These are phyloP conservation scores for Incumbomyces delicatus DNA, from an alignment of 2,329 filamentous ascomycete species.

Conservation along the genomic window DNA sequence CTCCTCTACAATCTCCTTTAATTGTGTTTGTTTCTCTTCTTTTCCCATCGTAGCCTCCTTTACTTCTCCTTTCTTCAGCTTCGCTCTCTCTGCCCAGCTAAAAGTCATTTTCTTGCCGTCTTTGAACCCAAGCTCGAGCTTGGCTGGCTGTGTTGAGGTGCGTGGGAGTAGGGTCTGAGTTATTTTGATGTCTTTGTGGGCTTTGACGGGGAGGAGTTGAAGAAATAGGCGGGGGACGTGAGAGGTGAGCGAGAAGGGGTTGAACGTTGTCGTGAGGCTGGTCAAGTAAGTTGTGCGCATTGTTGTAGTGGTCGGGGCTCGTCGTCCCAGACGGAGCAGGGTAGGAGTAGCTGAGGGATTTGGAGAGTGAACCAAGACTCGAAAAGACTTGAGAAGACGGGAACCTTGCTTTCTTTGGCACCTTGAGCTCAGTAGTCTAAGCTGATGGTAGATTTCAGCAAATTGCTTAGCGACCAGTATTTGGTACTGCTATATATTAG, in stretches of 20 bases:
- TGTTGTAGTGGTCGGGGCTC: background rate
- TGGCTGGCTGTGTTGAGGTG: slow-evolving; percentile 50
- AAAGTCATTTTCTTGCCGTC: slow-evolving; percentile 86
- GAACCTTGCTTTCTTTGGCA: background rate
- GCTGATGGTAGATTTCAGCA: no score
- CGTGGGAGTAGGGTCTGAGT: slow-evolving; percentile 66
- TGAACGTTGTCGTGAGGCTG: slow-evolving; percentile 77
- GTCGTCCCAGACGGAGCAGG: background rate
- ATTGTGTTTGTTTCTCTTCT: slow-evolving; percentile 66
- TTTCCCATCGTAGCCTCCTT: slow-evolving; percentile 60
- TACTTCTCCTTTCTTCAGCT: slow-evolving; percentile 52
- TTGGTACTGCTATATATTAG: no score
- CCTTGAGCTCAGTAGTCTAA: background rate
- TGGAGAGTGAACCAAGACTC: no score
- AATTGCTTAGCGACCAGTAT: no score
- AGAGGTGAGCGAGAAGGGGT: slow-evolving; percentile 72
- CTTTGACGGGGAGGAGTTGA: slow-evolving; percentile 69
- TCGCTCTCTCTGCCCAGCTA: slow-evolving; percentile 12
- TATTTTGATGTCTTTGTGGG: slow-evolving; percentile 65
- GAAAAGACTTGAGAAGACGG: background rate
- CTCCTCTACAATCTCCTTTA: slow-evolving; percentile 79
- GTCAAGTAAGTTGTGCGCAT: slow-evolving; percentile 39
- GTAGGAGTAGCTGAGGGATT: no score
- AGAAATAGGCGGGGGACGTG: slow-evolving; percentile 84
- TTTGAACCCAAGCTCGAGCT: slow-evolving; percentile 77